Evolutionary conservation across 495 filamentous ascomycete genomes (phyloP).

Genomic region (Opeltia flavorubescens): DNA sequence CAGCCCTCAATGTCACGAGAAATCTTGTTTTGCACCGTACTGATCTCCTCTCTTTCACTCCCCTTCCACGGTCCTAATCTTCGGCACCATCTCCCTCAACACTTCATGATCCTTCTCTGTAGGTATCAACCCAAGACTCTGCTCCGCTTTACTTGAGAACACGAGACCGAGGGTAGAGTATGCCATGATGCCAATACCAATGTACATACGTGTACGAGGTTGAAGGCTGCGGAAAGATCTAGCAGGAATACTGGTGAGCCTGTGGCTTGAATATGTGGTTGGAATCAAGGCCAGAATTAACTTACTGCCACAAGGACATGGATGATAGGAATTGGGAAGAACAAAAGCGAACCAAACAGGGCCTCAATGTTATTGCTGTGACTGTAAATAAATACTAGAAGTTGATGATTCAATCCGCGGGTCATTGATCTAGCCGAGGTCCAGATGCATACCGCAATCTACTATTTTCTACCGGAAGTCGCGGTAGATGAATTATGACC

Average conservation of each 20-base stretch:
- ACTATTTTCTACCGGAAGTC: no score
- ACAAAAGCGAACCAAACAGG: no score
- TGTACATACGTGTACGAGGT: slow-evolving; percentile 45
- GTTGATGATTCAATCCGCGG: no score
- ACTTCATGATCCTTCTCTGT: slow-evolving; percentile 45
- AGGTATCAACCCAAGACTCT: slow-evolving; percentile 46
- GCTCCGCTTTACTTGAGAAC: slow-evolving; percentile 45
- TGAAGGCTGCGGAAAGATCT: slow-evolving; percentile 47
- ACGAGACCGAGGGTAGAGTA: slow-evolving; percentile 48
- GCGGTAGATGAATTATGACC: no score
- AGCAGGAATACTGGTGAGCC: neutral
- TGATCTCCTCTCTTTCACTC: neutral
- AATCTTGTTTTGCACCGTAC: neutral
- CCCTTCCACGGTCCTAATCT: slow-evolving; percentile 5
- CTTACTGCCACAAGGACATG: slow-evolving; percentile 4
- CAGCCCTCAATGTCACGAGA: neutral
- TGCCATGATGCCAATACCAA: slow-evolving; percentile 51
- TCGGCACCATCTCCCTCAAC: slow-evolving; percentile 22
- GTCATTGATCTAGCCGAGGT: no score
- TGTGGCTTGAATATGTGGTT: neutral
- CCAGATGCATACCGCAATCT: no score
- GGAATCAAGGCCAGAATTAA: neutral
- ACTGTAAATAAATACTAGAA: no score
- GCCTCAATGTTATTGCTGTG: no score
- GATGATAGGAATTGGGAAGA: neutral